These are phyloP conservation scores for Lodderomyces theae DNA, from an alignment of 1,139 yeast genomes.

Conservation along the genomic window DNA sequence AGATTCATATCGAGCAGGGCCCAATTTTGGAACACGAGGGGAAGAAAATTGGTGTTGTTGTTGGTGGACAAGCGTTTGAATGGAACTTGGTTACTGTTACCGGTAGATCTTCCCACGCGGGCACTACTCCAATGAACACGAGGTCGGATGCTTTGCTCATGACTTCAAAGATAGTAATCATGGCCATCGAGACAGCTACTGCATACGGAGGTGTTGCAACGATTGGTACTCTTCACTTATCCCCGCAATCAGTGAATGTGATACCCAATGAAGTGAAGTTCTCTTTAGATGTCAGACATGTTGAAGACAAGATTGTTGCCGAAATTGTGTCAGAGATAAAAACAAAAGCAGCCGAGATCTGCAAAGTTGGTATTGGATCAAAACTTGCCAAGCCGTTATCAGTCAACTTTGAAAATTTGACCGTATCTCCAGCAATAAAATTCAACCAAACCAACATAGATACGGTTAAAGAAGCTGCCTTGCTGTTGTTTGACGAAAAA, in stretches of 20 bases:
- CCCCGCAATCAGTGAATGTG: conserved; percentile 64
- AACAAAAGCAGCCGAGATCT: conserved; percentile 28
- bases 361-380: conserved; percentile 14
- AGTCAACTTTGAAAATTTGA: conserved; percentile 39
- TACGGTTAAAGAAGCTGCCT: conserved; percentile 52
- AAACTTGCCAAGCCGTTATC: conserved; percentile 21
- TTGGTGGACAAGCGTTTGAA: conserved; percentile 64
- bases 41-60: conserved; percentile 61
- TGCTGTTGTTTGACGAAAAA: conserved; percentile 44
- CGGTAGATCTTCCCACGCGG: conserved; percentile 70
- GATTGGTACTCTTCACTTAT: conserved; percentile 54
- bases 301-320: conserved; percentile 42
- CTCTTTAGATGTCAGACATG: conserved; percentile 58
- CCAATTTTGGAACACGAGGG: conserved; percentile 59
- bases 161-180: conserved; percentile 53
- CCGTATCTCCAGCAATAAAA: conserved; percentile 53
- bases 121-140: conserved; percentile 66
- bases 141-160: conserved; percentile 63
- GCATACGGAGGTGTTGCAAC: conserved; percentile 53
- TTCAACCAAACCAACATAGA: conserved; percentile 51
- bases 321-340: conserved; percentile 39
- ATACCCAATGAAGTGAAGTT: conserved; percentile 61
- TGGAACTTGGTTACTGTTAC: conserved; percentile 56
- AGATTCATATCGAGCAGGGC: conserved; percentile 75
- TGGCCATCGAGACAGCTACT: conserved; percentile 55